A percentile compares a stretch with the other conserved stretches of the same genome.
phyloP scores from a whole-genome alignment of 164 flowering plant species.

The Taxillus chinensis region DNA sequence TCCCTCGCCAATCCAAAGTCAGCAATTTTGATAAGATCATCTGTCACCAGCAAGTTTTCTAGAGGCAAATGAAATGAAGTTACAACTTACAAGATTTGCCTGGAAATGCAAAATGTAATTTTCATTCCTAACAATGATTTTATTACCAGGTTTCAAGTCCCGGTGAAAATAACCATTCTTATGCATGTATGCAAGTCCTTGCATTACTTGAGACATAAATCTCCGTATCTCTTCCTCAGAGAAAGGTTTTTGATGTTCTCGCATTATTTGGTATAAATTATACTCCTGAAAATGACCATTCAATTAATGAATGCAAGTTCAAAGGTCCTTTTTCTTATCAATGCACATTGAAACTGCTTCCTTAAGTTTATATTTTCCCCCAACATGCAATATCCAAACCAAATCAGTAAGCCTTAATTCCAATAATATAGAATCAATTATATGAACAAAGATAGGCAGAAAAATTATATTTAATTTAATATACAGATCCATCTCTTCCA shows the following conservation, averaged over 20 bases:
- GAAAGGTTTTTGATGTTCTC: constrained; percentile 40
- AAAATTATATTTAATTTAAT: too few species aligned
- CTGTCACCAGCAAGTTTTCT: constrained; percentile 86
- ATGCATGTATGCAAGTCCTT: constrained; percentile 75
- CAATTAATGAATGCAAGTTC: not conserved
- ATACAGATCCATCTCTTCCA: too few species aligned
- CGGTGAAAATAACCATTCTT: constrained; percentile 72
- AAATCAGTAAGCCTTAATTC: too few species aligned
- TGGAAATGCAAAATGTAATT: not conserved
- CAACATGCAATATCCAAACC: too few species aligned
- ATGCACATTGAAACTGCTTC: too few species aligned
- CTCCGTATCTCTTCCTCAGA: constrained; percentile 61
- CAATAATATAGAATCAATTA: too few species aligned
- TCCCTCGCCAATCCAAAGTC: constrained; percentile 94
- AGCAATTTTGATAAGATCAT: constrained; percentile 70
- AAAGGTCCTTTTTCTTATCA: not conserved
- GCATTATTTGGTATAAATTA: constrained; percentile 72
- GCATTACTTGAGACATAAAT: constrained; percentile 63
- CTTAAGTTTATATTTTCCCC: too few species aligned
- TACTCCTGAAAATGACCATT: constrained; percentile 33
- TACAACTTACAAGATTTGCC: not conserved
- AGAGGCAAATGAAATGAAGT: constrained; percentile 5
- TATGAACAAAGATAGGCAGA: too few species aligned
- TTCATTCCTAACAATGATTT: not conserved
- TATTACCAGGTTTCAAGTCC: constrained; percentile 77